phyloP scores from a whole-genome alignment of 768 basidiomycete genomes.

The Cystofilobasidium macerans region DNA sequence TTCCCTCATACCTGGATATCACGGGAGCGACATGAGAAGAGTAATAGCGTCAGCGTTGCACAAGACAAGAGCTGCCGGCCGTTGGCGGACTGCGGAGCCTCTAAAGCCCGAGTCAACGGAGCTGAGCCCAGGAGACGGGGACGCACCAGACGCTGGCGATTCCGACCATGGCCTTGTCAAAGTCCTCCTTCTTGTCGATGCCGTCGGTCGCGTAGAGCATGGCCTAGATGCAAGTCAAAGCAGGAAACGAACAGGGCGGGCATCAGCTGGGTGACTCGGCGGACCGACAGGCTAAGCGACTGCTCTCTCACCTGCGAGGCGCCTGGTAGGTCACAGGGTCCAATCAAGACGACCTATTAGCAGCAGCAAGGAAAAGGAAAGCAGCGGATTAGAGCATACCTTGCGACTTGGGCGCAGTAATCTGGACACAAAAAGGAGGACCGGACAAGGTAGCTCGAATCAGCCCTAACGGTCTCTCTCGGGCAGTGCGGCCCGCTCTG shows the following conservation, averaged over 20 bases:
- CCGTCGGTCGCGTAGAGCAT: conserved; percentile 99
- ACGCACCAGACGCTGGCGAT: conserved; percentile 89
- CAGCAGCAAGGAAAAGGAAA: neutral
- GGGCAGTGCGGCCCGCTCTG: neutral
- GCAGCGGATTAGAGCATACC: conserved; percentile 72
- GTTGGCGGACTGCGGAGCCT: too few species aligned
- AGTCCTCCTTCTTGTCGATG: conserved; percentile 64
- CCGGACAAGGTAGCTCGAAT: neutral
- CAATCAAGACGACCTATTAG: neutral
- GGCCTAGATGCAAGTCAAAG: conserved; percentile 52
- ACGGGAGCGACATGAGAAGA: neutral
- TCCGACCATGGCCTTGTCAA: conserved; percentile 94
- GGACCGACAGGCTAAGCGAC: neutral
- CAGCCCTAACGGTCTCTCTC: neutral
- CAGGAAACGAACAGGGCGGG: conserved; percentile 12
- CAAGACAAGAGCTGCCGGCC: too few species aligned
- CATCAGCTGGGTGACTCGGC: conserved; percentile 1
- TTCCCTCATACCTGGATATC: conserved; percentile 80
- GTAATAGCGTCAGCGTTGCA: conserved; percentile 18
- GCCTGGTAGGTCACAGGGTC: neutral
- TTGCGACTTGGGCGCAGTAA: conserved; percentile 88
- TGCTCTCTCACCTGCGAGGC: neutral
- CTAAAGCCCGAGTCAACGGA: too few species aligned
- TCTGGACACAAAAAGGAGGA: conserved; percentile 30
- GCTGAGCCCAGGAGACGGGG: neutral